Evolutionary conservation across 2,329 filamentous ascomycete genomes (phyloP), one percentile per base, ranked within the genome.

Genomic region (Didymella arachidicola): DNA sequence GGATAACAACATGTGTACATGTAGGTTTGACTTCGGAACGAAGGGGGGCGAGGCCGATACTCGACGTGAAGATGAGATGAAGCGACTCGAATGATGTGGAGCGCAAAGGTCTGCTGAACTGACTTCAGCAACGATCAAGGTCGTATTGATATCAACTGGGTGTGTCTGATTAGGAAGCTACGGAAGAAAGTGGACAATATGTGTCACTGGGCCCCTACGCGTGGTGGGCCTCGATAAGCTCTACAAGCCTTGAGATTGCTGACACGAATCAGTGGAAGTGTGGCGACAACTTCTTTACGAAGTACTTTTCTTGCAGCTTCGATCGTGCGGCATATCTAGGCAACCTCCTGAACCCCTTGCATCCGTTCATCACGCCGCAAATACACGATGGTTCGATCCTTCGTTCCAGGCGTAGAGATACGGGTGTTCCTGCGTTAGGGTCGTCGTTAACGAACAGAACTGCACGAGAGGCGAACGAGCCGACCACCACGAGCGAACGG

Each of bases 211-310:
- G 43, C 55, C 3, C 3, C 46, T 70, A 22, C 60, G 55, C 36
- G 50, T 50, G 27, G 56, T 50, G 50, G 29, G 39, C 41, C 16
- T 46, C 27, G 11, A 42, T 34, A 32, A 41, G 39, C 26, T 46
- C 19, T 14, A 25, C 4, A 30, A 41, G 26, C 16, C 14, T 22
- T 34, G 29, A 41, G 11, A 32, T 50, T 47, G 36, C 51, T 66
- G 34, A 65, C 29, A 36, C 5, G 29, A 30, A 4, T 30, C 39
- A 73, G 70, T 71, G 67, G 70, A 47, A 62, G 32, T 70, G 67
- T 39, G 69, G 68, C 25, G 69, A 71, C 22, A 71, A 65, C 55
- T 66, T 63, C 56, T 72, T 69, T 57, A 72, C 67, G 30, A 72
- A 71, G 51, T 65, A 60, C 39, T 72, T 65, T 1, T 64, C 64